Evolutionary conservation across 2,329 filamentous ascomycete species (phyloP).

Genomic region (Hypoxylon sp.): DNA sequence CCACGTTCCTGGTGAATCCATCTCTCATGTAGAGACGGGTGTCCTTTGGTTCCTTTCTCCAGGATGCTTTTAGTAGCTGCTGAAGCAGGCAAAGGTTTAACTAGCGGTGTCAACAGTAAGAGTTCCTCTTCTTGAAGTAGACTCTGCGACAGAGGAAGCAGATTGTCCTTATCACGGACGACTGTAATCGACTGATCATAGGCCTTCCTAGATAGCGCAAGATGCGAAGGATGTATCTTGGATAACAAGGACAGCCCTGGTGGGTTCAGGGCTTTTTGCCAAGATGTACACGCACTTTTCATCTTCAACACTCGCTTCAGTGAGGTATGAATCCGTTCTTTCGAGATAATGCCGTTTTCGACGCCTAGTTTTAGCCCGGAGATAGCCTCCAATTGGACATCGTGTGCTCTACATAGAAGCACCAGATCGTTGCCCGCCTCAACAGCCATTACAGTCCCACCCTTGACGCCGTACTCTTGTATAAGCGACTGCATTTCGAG

Average conservation of each 20-base stretch:
- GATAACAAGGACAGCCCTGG: conserved; percentile 82
- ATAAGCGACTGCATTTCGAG: conserved; percentile 97
- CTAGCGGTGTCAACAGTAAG: conserved; percentile 87
- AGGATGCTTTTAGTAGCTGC: conserved; percentile 81
- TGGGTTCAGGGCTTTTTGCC: conserved; percentile 92
- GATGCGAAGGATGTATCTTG: conserved; percentile 85
- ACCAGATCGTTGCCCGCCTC: conserved; percentile 96
- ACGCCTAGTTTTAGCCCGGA: conserved; percentile 89
- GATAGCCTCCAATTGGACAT: conserved; percentile 91
- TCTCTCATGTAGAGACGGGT: conserved; percentile 65
- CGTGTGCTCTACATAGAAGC: conserved; percentile 87
- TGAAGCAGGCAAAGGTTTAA: conserved; percentile 93
- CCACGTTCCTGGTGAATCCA: conserved; percentile 72
- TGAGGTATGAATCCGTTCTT: conserved; percentile 84
- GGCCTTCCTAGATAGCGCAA: conserved; percentile 83
- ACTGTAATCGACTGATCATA: conserved; percentile 96
- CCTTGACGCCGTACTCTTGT: conserved; percentile 96
- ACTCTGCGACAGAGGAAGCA: conserved; percentile 85
- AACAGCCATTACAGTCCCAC: conserved; percentile 96
- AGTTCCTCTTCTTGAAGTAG: conserved; percentile 89
- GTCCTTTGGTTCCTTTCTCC: conserved; percentile 62
- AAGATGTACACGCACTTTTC: conserved; percentile 89
- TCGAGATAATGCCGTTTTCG: conserved; percentile 90
- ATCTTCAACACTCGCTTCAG: conserved; percentile 82
- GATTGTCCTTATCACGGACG: conserved; percentile 87